phyloP scores from a whole-genome alignment of 306 rosid species.

The Cucumis sativus region DNA sequence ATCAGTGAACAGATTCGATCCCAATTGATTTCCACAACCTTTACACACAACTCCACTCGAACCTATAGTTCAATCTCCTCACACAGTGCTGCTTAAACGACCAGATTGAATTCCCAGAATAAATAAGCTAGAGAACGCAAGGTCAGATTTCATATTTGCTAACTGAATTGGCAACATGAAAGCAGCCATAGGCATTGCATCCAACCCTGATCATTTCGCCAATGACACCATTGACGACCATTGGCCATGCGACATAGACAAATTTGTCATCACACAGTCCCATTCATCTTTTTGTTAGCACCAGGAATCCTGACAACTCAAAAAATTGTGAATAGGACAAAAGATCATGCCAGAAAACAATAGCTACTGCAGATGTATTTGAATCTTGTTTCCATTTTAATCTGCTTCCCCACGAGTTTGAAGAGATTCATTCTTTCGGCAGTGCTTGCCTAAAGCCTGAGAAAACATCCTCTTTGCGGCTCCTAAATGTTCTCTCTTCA shows the following conservation, averaged over 20 bases:
- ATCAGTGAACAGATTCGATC: neutral
- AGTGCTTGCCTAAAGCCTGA: conserved; percentile 66
- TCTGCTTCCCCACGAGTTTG: conserved; percentile 31
- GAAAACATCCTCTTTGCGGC: conserved; percentile 96
- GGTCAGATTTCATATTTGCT: neutral
- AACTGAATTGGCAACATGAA: neutral
- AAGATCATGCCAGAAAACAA: neutral
- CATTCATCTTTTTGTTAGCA: neutral
- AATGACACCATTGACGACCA: neutral
- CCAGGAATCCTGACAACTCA: neutral
- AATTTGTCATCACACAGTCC: neutral
- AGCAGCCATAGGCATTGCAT: neutral
- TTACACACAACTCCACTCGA: neutral
- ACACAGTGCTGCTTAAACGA: neutral
- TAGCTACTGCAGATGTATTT: conserved; percentile 2
- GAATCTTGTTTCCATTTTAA: conserved; percentile 11
- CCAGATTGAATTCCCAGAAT: neutral
- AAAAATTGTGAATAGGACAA: neutral
- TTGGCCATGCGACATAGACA: neutral
- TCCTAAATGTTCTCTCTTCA: conserved; percentile 74
- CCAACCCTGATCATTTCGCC: neutral
- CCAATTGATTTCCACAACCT: neutral
- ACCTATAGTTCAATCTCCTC: neutral
- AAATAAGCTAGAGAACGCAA: neutral
- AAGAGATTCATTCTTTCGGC: conserved; percentile 42